phyloP scores from a whole-genome alignment of 192 early-diverging fungal species.

The Obelidium mucronatum region DNA sequence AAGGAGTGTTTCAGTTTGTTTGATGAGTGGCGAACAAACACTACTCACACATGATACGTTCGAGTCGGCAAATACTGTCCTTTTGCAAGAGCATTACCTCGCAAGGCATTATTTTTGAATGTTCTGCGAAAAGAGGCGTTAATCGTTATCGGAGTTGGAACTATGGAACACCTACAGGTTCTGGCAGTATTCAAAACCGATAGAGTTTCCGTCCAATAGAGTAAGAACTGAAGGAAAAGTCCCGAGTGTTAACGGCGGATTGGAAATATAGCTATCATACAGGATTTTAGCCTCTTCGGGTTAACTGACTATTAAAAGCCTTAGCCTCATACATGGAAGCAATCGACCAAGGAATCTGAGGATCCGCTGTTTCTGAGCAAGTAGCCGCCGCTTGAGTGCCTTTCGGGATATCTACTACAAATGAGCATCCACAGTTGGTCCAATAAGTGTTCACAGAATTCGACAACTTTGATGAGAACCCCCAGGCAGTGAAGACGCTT shows the following conservation, averaged over 20 bases:
- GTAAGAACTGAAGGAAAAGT: background rate
- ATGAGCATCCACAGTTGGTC: conserved; percentile 21
- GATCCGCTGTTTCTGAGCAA: conserved; percentile 5
- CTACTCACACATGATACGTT: conserved; percentile 6
- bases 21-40: no score
- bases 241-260: conserved; percentile 2
- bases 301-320: background rate
- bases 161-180: background rate
- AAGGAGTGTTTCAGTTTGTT: no score
- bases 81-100: conserved; percentile 7
- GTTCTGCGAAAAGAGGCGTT: background rate
- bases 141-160: no score
- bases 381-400: background rate
- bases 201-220: background rate
- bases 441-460: background rate
- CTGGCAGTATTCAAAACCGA: conserved; percentile 5
- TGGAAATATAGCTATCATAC: background rate
- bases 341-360: background rate
- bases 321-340: conserved; percentile 1
- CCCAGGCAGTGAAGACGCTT: background rate
- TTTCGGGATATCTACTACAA: background rate
- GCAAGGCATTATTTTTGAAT: conserved; percentile 22
- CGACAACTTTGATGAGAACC: background rate
- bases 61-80: background rate
- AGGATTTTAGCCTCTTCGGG: background rate